Percentiles rank a stretch among this genome's conserved stretches.
Conservation (phyloP, 2,329 filamentous ascomycete genomes). For the Sclerotinia borealis region DNA sequence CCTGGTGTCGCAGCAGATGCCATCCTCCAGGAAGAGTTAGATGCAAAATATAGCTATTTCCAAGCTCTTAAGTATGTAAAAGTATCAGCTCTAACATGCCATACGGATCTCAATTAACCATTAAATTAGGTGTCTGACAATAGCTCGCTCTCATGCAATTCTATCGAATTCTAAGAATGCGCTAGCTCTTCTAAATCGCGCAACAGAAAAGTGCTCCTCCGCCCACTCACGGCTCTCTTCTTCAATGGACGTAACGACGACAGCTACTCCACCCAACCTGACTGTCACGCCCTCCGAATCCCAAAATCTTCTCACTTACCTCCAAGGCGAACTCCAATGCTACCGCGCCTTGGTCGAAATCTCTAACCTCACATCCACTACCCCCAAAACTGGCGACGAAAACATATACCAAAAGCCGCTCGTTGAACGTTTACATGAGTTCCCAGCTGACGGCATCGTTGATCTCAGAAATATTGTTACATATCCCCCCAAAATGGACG, state of each 20-base stretch:
- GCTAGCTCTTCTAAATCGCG: slow-evolving; percentile 75
- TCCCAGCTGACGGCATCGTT: slow-evolving; percentile 55
- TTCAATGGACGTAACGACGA: slow-evolving; percentile 33
- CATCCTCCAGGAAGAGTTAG: slow-evolving; percentile 68
- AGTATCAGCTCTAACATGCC: background rate
- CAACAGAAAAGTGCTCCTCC: slow-evolving; percentile 53
- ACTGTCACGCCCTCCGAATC: slow-evolving; percentile 56
- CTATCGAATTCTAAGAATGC: slow-evolving; percentile 68
- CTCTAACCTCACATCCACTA: slow-evolving; percentile 49
- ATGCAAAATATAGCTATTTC: slow-evolving; percentile 77
- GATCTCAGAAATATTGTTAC: slow-evolving; percentile 76
- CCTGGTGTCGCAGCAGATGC: slow-evolving; percentile 84
- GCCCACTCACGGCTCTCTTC: slow-evolving; percentile 44
- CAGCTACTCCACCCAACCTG: slow-evolving; percentile 55
- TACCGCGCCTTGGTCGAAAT: slow-evolving; percentile 83
- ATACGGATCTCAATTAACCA: slow-evolving; percentile 9
- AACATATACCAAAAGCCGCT: slow-evolving; percentile 47
- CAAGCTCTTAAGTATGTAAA: slow-evolving; percentile 69
- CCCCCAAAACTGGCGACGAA: slow-evolving; percentile 24
- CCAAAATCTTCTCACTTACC: slow-evolving; percentile 51
- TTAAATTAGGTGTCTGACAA: slow-evolving; percentile 63
- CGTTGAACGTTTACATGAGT: slow-evolving; percentile 69
- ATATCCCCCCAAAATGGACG: slow-evolving; percentile 77
- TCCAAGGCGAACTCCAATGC: slow-evolving; percentile 69
- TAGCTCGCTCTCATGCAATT: slow-evolving; percentile 78